phyloP scores from a whole-genome alignment of 257 asterid species.

The Rehmannia glutinosa region DNA sequence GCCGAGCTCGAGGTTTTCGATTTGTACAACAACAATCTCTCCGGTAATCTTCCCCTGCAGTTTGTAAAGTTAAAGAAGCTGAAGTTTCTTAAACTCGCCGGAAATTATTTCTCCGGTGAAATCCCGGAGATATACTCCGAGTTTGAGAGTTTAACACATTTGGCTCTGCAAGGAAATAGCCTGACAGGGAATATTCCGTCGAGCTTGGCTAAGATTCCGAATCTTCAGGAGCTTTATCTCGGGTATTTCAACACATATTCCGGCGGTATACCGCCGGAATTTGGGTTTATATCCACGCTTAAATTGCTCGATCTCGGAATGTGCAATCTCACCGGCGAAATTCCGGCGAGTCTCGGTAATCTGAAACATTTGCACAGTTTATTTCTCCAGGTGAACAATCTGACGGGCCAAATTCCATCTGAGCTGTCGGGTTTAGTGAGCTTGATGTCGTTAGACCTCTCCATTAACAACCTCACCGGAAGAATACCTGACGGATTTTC shows the following conservation, averaged over 20 bases:
- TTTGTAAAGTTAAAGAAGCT: slow-evolving; percentile 36
- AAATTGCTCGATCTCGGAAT: slow-evolving; percentile 46
- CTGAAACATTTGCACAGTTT: slow-evolving; percentile 46
- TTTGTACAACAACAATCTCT: slow-evolving; percentile 56
- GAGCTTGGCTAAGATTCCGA: slow-evolving; percentile 46
- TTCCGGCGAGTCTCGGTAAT: slow-evolving; percentile 56
- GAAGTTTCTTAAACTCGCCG: slow-evolving; percentile 40
- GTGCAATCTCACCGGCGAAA: slow-evolving; percentile 61
- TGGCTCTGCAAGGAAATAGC: slow-evolving; percentile 50
- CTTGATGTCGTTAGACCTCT: slow-evolving; percentile 63
- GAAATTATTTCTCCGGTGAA: slow-evolving; percentile 62
- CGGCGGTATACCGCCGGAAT: slow-evolving; percentile 79
- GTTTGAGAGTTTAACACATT: slow-evolving; percentile 32
- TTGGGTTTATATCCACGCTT: slow-evolving; percentile 40
- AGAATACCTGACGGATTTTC: slow-evolving; percentile 47
- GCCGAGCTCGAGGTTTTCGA: slow-evolving; percentile 44
- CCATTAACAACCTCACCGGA: slow-evolving; percentile 53
- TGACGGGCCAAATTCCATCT: slow-evolving; percentile 62
- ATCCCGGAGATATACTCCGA: slow-evolving; percentile 61
- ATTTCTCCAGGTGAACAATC: slow-evolving; percentile 57
- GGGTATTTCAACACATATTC: slow-evolving; percentile 53
- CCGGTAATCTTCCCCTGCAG: slow-evolving; percentile 48
- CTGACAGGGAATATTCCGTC: slow-evolving; percentile 57
- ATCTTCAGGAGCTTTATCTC: slow-evolving; percentile 46
- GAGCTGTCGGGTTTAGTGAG: slow-evolving; percentile 55